Evolutionary conservation across 805 yeast species (phyloP), one percentile per base, ranked within the genome.

Genomic region (Lachancea waltii): DNA sequence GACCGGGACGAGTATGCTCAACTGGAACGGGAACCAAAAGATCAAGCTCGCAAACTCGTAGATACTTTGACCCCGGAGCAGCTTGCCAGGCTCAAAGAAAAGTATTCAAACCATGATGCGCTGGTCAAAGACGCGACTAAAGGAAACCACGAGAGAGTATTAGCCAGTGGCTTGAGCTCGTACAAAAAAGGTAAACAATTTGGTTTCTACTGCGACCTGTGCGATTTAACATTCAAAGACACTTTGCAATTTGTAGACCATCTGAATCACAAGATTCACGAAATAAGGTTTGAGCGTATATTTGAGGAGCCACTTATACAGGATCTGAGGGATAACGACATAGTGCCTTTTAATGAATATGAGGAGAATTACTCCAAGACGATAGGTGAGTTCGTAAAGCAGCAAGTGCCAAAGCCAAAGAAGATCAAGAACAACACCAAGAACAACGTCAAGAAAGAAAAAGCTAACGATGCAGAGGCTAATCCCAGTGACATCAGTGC

Each of bases 141-240:
- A 4, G 54, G 60, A 29, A 35, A 65, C 17, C 67, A 68, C 42
- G 56, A 64, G 33, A 52, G 57, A 32, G 58, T 54, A 11, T 44
- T 67, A 1, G 53, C 64, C 3, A 56, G 60, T 1, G 48, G 58
- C 1, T 46, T 57, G 16, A 50, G 55, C 5, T 48, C 56, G 0
- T 58, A 50, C 14, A 68, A 67, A 28, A 55, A 54, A 44, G 76
- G 86, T 38, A 70, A 70, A 39, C 75, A 83, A 18, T 84, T 85
- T 43, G 96, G 97, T 16, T 90, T 90, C 60, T 73, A 73, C 49
- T 92, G 98, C 61, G 83, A 81, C 8, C 58, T 75, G 1, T 92
- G 98, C 60, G 75, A 81, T 45, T 58, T 85, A 41, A 80, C 90
- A 2, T 90, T 76, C 62, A 79, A 86, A 53, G 97, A 92, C 56